Conservation (phyloP, 306 rosid genomes). For the Mimosa pudica region DNA sequence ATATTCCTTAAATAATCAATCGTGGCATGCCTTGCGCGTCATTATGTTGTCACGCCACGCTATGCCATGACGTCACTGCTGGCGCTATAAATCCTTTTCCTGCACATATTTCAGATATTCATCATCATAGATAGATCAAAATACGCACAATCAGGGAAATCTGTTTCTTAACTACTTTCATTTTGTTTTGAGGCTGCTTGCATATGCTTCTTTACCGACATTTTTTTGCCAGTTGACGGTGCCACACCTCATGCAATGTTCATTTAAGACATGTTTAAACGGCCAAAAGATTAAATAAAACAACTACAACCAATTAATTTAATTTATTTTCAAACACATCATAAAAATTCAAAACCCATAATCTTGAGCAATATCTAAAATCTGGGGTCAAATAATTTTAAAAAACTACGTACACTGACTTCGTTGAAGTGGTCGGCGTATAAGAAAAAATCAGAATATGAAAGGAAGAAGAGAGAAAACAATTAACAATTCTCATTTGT, state of each 20-base stretch:
- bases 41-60: conserved; percentile 13
- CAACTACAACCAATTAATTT: too few species aligned
- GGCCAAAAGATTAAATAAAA: too few species aligned
- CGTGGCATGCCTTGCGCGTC: neutral
- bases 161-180: neutral
- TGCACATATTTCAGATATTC: neutral
- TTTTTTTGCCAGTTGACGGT: too few species aligned
- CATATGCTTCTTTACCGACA: too few species aligned
- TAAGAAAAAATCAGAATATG: neutral
- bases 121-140: neutral
- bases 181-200: neutral
- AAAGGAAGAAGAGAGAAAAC: neutral
- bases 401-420: neutral
- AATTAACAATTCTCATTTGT: neutral
- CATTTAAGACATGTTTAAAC: too few species aligned
- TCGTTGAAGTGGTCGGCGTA: neutral
- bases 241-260: too few species aligned
- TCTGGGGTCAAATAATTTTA: neutral
- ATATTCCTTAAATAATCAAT: neutral
- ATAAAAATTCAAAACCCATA: too few species aligned
- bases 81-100: neutral
- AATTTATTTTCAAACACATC: too few species aligned
- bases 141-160: neutral
- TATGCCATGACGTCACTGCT: conserved; percentile 2
- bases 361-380: neutral